Base-by-base conservation (phyloP, 2,329 filamentous ascomycete species). In the Fusarium penzigii region DNA sequence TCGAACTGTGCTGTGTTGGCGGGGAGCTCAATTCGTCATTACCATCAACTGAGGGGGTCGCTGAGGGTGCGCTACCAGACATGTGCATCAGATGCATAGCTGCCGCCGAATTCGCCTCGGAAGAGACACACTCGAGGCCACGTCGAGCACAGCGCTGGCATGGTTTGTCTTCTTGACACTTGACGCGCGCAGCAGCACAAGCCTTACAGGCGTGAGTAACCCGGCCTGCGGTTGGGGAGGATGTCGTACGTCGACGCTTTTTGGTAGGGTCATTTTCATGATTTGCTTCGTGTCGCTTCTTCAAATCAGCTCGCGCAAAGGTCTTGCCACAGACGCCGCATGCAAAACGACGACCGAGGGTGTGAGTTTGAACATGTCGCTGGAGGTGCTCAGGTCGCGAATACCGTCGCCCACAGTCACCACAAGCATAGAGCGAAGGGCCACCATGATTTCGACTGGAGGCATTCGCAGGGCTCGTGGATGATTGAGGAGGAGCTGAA, bases 161-260 rank as follows among this genome's bases (percentile, higher is more conserved):
- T 32, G 80, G 80, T 65, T 83, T 82, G 17, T 70, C 63, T 51
- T 83, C 80, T 54, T 81, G 78, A 54, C 80, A 83, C 58, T 82
- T 82, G 42, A 83, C 78, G 17, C 80, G 72, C 11, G 80, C 79
- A 16, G 73, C 65, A 4, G 80, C 79, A 56, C 80, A 83, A 10
- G 76, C 68, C 20, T 74, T 73, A 56, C 80, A 83, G 13, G 80
- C 80, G 56, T 81, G 78, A 10, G 75, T 78, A 11, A 83, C 80
- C 12, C 80, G 77, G 17, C 76, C 75, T 2, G 75, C 70, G 14
- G 71, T 75, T 3, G 76, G 75, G 1, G 75, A 75, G 2, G 75
- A 65, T 41, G 73, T 72, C 46, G 74, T 74, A 12, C 77, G 73
- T 36, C 78, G 72, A 34, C 78, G 70, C 59, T 76, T 79, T 58